A percentile compares a stretch with the other conserved stretches of the same genome.
Evolutionary conservation across 1,284 basidiomycete genomes (phyloP).

Genomic region (Sporisorium exsertum): DNA sequence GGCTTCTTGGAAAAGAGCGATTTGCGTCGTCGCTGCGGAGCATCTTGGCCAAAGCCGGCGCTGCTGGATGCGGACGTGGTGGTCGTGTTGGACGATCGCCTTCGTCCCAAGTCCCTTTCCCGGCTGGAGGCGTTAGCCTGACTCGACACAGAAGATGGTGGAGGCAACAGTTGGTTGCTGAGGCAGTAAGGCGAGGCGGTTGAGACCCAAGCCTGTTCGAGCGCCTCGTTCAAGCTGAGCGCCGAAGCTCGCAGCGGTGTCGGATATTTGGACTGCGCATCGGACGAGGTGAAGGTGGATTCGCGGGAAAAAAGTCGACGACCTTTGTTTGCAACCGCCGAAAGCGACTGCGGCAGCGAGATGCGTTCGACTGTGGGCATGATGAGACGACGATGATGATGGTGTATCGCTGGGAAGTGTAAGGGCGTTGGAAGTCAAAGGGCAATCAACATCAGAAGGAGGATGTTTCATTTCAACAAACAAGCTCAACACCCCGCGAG

Average conservation of each 20-base stretch:
- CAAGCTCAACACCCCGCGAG: not conserved
- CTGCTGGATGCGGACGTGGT: conserved; percentile 19
- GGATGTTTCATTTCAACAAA: not conserved
- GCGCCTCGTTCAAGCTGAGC: conserved; percentile 32
- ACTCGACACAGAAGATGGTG: conserved; percentile 4
- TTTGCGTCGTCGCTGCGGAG: conserved; percentile 20
- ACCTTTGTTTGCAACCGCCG: conserved; percentile 29
- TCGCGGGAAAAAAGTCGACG: conserved; percentile 40
- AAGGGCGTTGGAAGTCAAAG: not conserved
- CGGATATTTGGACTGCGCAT: not conserved
- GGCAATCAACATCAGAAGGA: not conserved
- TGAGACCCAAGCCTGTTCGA: conserved; percentile 23
- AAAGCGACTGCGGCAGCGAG: conserved; percentile 29
- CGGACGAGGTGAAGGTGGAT: not conserved
- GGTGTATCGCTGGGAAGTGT: not conserved
- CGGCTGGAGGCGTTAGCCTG: not conserved
- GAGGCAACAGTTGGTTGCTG: conserved; percentile 29
- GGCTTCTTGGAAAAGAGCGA: conserved; percentile 40
- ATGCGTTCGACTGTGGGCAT: conserved; percentile 39
- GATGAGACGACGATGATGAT: not conserved
- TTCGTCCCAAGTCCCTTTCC: conserved; percentile 19
- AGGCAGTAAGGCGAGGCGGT: conserved; percentile 24
- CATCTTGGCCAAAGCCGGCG: conserved; percentile 2
- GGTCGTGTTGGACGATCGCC: conserved; percentile 36
- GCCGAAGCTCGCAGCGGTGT: conserved; percentile 14